Evolutionary conservation across 495 filamentous ascomycete species (phyloP), one percentile per base, ranked within the genome.

Genomic region (Amniculicola lignicola): DNA sequence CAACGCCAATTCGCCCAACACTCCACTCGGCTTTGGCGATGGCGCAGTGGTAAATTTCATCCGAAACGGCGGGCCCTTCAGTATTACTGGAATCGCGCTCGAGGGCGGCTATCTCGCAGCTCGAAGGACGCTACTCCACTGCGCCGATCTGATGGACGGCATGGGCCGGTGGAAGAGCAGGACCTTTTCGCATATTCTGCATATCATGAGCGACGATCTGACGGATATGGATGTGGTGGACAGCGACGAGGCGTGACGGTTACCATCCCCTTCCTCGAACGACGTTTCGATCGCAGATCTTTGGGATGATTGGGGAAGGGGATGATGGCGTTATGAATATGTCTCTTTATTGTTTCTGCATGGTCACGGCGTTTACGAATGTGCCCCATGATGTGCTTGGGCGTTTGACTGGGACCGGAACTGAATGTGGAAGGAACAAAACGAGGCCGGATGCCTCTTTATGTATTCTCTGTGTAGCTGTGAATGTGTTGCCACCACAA

Each of bases 131-230:
- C 53, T 80, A 16, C 65, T 77, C 24, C 75, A 79, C 64, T 80
- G 75, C 52, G 76, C 75, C 10, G 68, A 71, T 24, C 60, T 80
- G 15, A 63, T 80, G 21, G 74, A 77, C 56, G 75, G 78, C 51
- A 73, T 75, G 18, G 77, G 75, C n/a, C 73, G 75, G 48, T 78
- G 76, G 75, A 75, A 70, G 43, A 71, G 74, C 15, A 67, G 74
- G 44, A 75, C 76, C 18, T 75, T 76, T 50, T 73, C 70, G 0
- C 70, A 77, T 54, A 73, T 79, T 47, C 67, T 79, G 18, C 71
- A 75, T 47, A 79, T 78, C 15, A 79, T 80, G 75, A 78, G 76
- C 57, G 77, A 79, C 69, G 76, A 76, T 21, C 63, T 80, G 35
- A 74, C 75, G 66, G 74, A 76, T 57, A 67, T 71, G 22, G 72